These are phyloP conservation scores for Orbilia brochopaga DNA, from an alignment of 2,329 filamentous ascomycete species.

Conservation along the genomic window DNA sequence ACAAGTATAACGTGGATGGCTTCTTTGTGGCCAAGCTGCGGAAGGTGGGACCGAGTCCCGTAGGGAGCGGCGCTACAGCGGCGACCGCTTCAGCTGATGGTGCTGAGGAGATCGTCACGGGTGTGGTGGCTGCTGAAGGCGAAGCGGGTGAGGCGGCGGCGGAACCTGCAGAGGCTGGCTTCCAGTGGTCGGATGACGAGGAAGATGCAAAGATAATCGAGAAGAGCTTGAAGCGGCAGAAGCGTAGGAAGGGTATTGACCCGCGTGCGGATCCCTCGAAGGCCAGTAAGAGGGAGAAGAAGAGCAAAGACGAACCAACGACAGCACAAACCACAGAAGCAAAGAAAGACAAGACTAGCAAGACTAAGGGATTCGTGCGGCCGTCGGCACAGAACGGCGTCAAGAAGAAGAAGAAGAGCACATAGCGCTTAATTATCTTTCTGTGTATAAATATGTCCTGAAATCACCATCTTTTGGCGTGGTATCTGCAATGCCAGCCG, in stretches of 20 bases:
- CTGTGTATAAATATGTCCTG: background rate
- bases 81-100: slow-evolving; percentile 56
- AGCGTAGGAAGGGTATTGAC: slow-evolving; percentile 76
- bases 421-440: background rate
- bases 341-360: slow-evolving; percentile 23
- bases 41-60: slow-evolving; percentile 80
- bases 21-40: slow-evolving; percentile 99
- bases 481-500: background rate
- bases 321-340: slow-evolving; percentile 17
- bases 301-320: slow-evolving; percentile 12
- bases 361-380: slow-evolving; percentile 29
- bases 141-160: slow-evolving; percentile 27
- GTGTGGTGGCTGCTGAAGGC: slow-evolving; percentile 50
- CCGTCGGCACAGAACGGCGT: slow-evolving; percentile 26
- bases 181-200: slow-evolving; percentile 76
- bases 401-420: slow-evolving; percentile 13
- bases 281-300: slow-evolving; percentile 56
- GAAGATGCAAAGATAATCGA: slow-evolving; percentile 75
- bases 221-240: slow-evolving; percentile 73
- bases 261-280: slow-evolving; percentile 61
- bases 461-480: background rate
- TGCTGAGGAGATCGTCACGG: slow-evolving; percentile 29
- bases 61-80: slow-evolving; percentile 61
- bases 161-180: slow-evolving; percentile 59
- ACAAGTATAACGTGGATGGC: slow-evolving; percentile 92